Base-by-base conservation (phyloP, 441 rosid species). In the Aleurites moluccanus region DNA sequence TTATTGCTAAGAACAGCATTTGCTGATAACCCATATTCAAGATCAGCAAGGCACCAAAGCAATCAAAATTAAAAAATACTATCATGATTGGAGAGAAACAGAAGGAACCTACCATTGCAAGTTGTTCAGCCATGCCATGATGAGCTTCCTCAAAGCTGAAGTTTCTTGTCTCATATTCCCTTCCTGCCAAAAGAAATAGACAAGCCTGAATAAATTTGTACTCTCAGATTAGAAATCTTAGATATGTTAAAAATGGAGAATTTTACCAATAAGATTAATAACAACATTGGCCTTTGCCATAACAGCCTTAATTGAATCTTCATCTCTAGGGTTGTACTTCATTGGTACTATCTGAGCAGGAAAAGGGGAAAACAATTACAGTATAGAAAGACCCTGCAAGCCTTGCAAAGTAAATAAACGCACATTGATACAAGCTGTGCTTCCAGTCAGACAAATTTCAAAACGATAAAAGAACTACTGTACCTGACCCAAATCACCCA, bases 401-500 rank as follows among this genome's bases (percentile, higher is more conserved):
- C 42, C 45, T 57, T 63, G 53, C 35, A 69, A 18, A 66, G 35
- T 10, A 69, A 21, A 38, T 9, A 50, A 60, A 60, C 10, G 10
- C 25, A 44, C 64, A 50, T 9, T 13, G 7, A 62, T 50, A 27
- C 35, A 64, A 64, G 30, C 30, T 2, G 9, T 1, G 33, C n/a
- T 10, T 25, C 63, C 21, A 45, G 45, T 49, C 45, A 79, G 35
- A 50, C 2, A 40, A 9, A 44, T 60, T n/a, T n/a, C n/a, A n/a
- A n/a, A n/a, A n/a, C n/a, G n/a, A n/a, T n/a, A n/a, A n/a, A n/a
- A 27, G 74, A 66, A 56, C 30, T 16, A 72, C 75, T 63, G 69
- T 77, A 93, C 98, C 98, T 96, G 98, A 77, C 98, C 99, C 84
- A 96, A 86, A 85, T 96, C 99, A 72, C 99, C 99, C 99, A 94